Evolutionary conservation across 2,329 filamentous ascomycete species (phyloP), one percentile per base, ranked within the genome.

Genomic region (Claviceps humidiphila): DNA sequence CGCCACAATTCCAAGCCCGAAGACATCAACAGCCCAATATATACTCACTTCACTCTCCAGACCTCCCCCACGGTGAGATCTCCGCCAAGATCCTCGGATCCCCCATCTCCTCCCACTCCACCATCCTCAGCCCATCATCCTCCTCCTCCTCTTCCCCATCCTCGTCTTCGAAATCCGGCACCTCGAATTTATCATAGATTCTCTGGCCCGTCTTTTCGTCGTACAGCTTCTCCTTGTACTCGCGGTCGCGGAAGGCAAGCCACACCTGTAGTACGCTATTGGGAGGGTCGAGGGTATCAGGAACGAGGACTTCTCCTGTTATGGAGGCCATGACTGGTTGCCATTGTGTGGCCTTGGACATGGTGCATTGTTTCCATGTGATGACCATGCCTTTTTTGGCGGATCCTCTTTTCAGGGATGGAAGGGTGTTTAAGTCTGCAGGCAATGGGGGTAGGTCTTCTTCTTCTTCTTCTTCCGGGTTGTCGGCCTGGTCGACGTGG

Each of bases 141-240:
- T 84, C 77, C 13, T 79, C 75, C 39, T 73, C 73, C 0, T 73
- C 73, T 1, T 30, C 43, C 6, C n/a, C 43, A 30, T 1, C 41
- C 41, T 77, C 77, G 0, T 82, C 80, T 6, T 81, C 76, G 7
- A 79, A 70, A 11, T 78, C 78, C 0, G 84, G 84, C 58, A 82
- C 81, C 60, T 94, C 88, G 57, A 94, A 93, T 53, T 82, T 86
- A 56, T 77, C 81, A 59, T 91, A 95, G 9, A 88, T 67, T 9
- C 88, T 77, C 55, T 85, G 74, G 0, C 88, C 89, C 0, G 85
- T 83, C 41, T 76, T 68, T 11, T 81, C 74, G 58, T 91, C 82
- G 57, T 81, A 82, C 17, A 68, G 64, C 60, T 78, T 83, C 56
- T 81, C 71, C 51, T 75, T 77, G 5, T 74, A 66, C 13, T 75